Base-by-base conservation (phyloP, 345 rosid genomes). In the Hypericum androsaemum region DNA sequence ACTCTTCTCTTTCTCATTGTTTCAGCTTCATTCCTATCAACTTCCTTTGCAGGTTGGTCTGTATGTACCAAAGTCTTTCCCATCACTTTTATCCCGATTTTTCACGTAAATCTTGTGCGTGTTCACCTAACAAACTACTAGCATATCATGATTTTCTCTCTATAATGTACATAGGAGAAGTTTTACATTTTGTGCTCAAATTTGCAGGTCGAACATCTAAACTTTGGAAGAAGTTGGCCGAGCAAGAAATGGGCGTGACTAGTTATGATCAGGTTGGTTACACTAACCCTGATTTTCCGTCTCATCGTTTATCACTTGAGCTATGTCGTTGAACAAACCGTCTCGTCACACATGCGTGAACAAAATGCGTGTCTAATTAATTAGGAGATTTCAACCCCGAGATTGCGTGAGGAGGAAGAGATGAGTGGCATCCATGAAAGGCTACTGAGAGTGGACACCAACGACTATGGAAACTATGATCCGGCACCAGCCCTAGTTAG, bases 401-500 rank as follows among this genome's bases (percentile, higher is more conserved):
- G 60, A 15, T 6, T 41, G 36, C 45, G 32, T 0, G 8, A 16
- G 7, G 7, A 68, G 37, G 66, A 59, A 37, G 70, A 54, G 13
- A 66, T n/a, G 10, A 41, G 54, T 13, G 52, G 43, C 6, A 50
- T 80, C 35, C 84, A 77, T 32, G 95, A 80, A 64, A 81, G 95
- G 76, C 37, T 88, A 10, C 66, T 83, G 44, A 78, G 55, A 54
- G 83, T 46, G 41, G 85, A 78, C 56, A 62, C 77, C 59, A 68
- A 64, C 60, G 98, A 92, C 71, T 84, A 92, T 60, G 96, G 95
- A n/a, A 68, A 60, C 50, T 82, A 60, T 54, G 83, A 73, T 60
- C 89, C 98, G 37, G 50, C 76, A 14, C 94, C 92, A 43, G 72
- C 76, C 59, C 78, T 92, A 47, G 80, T 64, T 6, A 74, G 70